Conservation (phyloP, 2,329 filamentous ascomycete species). For the Apiospora koreana region DNA sequence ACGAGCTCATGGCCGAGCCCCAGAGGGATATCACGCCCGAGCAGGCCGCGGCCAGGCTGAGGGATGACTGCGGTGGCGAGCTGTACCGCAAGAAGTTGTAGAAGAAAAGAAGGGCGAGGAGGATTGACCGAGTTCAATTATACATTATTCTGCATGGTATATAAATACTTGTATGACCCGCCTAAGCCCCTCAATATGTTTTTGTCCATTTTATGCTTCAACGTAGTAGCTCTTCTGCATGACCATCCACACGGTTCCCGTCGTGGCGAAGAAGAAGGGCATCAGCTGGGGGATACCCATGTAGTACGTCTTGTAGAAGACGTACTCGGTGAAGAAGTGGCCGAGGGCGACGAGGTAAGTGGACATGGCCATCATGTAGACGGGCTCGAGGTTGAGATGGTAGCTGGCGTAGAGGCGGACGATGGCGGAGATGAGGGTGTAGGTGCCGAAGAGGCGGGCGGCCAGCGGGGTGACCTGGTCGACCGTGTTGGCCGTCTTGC, state of each 20-base stretch:
- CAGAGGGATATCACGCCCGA: constrained; percentile 97
- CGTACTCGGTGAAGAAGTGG: constrained; percentile 81
- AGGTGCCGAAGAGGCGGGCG: constrained; percentile 82
- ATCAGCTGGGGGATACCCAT: constrained; percentile 59
- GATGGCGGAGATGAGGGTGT: constrained; percentile 77
- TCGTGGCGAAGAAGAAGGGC: constrained; percentile 53
- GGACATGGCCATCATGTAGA: constrained; percentile 81
- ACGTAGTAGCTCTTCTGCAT: constrained; percentile 73
- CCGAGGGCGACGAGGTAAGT: constrained; percentile 77
- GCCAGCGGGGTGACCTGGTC: constrained; percentile 74
- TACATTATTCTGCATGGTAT: constrained; percentile 9
- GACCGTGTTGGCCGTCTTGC: constrained; percentile 43
- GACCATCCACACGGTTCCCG: constrained; percentile 62
- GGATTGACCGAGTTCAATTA: not conserved
- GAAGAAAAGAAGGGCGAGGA: not conserved
- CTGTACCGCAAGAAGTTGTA: constrained; percentile 73
- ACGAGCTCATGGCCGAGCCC: constrained; percentile 96
- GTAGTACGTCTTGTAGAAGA: constrained; percentile 74
- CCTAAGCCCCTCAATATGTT: not conserved
- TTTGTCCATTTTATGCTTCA: constrained; percentile 26
- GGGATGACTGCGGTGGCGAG: constrained; percentile 70
- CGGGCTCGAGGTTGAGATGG: constrained; percentile 68
- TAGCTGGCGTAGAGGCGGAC: constrained; percentile 84
- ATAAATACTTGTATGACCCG: constrained; percentile 3
- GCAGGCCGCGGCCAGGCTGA: constrained; percentile 80